A percentile compares a stretch with the other conserved stretches of the same genome.
phyloP scores from a whole-genome alignment of 306 rosid genomes.

The Vigna radiata region DNA sequence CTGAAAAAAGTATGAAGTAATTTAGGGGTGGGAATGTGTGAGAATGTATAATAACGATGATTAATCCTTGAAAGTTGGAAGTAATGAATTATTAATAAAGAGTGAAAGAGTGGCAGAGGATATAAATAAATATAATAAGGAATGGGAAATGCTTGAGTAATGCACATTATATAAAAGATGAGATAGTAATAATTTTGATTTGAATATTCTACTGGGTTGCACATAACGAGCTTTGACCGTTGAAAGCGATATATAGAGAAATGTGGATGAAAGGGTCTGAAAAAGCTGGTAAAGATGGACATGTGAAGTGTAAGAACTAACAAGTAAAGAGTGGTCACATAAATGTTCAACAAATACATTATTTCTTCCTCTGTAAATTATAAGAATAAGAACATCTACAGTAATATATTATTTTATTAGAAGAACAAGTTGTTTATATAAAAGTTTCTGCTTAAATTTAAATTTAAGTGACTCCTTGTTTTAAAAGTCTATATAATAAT shows the following conservation, averaged over 20 bases:
- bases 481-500: no score
- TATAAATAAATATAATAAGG: not conserved
- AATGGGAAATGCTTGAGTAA: no score
- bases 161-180: no score
- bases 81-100: not conserved
- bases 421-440: no score
- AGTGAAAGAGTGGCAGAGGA: not conserved
- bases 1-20: not conserved
- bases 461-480: no score
- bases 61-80: conserved; percentile 40
- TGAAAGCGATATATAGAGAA: not conserved
- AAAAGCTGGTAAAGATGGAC: not conserved
- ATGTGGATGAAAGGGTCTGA: conserved; percentile 38
- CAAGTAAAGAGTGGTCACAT: not conserved
- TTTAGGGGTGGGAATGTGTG: not conserved
- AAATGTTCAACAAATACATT: not conserved
- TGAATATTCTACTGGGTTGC: not conserved
- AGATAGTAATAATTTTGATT: no score
- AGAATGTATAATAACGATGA: not conserved
- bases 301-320: conserved; percentile 19
- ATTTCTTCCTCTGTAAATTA: not conserved
- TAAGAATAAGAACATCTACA: no score
- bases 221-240: conserved; percentile 42
- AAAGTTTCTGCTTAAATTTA: no score
- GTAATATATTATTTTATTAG: no score